These are phyloP conservation scores for Rhodamnia argentea DNA, from an alignment of 345 rosid genomes.

Conservation along the genomic window DNA sequence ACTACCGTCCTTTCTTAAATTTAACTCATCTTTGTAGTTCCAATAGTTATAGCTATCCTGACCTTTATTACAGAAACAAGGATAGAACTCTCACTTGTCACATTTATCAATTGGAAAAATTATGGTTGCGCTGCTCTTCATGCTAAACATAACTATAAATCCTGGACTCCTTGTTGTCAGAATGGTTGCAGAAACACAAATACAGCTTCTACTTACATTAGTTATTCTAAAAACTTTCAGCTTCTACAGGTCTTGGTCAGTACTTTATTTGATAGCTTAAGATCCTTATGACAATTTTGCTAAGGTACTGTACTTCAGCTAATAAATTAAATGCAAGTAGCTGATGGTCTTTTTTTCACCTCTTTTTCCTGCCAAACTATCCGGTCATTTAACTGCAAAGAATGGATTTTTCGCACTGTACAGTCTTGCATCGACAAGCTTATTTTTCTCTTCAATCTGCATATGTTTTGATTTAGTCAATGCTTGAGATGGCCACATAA, in stretches of 20 bases:
- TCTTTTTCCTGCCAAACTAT: neutral
- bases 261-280: neutral
- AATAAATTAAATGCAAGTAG: neutral
- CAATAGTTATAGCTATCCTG: neutral
- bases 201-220: neutral
- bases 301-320: neutral
- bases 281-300: neutral
- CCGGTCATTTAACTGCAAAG: neutral
- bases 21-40: neutral
- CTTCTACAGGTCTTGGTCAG: neutral
- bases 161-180: neutral
- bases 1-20: no score
- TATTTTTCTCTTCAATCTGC: neutral
- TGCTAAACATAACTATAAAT: neutral
- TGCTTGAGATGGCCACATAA: neutral
- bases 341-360: neutral
- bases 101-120: neutral
- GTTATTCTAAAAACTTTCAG: neutral
- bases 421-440: neutral
- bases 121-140: neutral
- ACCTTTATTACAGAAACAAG: neutral
- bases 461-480: neutral
- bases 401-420: neutral
- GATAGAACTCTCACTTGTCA: neutral
- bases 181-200: neutral